Evolutionary conservation across 805 yeast genomes (phyloP), one percentile per base, ranked within the genome.

Genomic region (Kodamaea neixiangensis): DNA sequence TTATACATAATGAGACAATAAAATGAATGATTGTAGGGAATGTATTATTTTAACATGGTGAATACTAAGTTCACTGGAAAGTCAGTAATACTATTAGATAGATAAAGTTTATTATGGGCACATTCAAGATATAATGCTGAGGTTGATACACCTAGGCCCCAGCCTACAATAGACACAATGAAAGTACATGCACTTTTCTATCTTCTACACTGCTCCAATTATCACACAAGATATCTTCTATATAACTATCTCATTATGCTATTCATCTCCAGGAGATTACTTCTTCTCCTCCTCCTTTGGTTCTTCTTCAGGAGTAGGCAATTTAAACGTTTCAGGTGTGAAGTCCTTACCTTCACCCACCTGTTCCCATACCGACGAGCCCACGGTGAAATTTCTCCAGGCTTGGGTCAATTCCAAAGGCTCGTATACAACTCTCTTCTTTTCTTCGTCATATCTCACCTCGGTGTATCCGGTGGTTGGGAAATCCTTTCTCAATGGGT

Each of bases 381-480:
- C 96, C 44, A 88, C 96, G 21, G 87, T 76, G 75, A 89, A 89
- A 77, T 88, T 87, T 78, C 96, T 83, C 83, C 89, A 89, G 11
- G 96, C 96, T 74, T 89, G 96, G 29, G 96, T 87, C 67, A 89
- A 78, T 75, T 89, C 96, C 64, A 89, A 78, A 39, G 96, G 96
- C 72, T 88, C 96, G 69, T 89, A 89, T 15, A 89, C 89, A 50
- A 89, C 84, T 67, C 96, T 82, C 78, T 89, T 84, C 80, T 89
- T 89, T 71, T 89, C 96, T 67, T 89, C 90, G 69, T 89, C 96
- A 72, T 88, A 89, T 66, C 92, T 81, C 38, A 89, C 89, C 75
- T 89, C 96, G 44, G 94, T 88, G 73, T 88, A 89, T 50, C 96
- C 96, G 38, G 94, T 87, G 40, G 93, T 85, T 60, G 96, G 96